Base-by-base conservation (phyloP, 306 rosid species). In the Hippophae gyantsensis region DNA sequence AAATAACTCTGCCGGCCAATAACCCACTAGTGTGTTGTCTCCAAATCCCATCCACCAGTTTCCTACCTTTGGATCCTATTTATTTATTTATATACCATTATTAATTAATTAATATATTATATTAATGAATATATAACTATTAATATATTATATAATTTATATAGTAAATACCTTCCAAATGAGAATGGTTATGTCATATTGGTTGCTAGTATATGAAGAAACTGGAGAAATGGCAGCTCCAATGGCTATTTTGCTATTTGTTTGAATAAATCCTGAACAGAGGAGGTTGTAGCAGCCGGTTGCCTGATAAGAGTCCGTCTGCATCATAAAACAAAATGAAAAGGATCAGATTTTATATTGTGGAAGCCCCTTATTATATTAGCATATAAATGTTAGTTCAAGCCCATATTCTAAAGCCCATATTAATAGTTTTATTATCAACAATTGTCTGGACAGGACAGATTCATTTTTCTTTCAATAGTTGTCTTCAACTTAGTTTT, bases 21-120 rank as follows among this genome's bases (percentile, higher is more conserved):
- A 92, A 49, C 99, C 99, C 7, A 92, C 86, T 18, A 92, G 60
- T 18, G 84, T 70, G 61, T 59, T 74, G 42, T 81, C 95, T 0
- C 96, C 93, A 57, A 80, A 88, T 56, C 96, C 85, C 99, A 92
- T 78, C 99, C 99, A 92, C 99, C 99, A 92, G 32, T 88, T 85
- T 7, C 96, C 99, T 4, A 88, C 48, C 72, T 77, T 84, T 0
- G 99, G 99, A 66, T 92, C 99, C 95, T 89, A 54, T 9, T 43
- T 1, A 55, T 60, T 50, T 5, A 7, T 53, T 14, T 13, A 8
- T 18, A 13, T 59, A 90, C 99, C 95, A 18, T 18, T 18, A 18
- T 18, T 18, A 18, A 18, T 18, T 18, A 18, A 18, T 18, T 0
- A 18, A 18, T 18, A 18, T 18, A 18, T 18, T 18, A 18, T 1